A percentile compares a stretch with the other conserved stretches of the same genome.
These are phyloP conservation scores for Candida orba DNA, from an alignment of 805 yeast genomes.

Conservation along the genomic window DNA sequence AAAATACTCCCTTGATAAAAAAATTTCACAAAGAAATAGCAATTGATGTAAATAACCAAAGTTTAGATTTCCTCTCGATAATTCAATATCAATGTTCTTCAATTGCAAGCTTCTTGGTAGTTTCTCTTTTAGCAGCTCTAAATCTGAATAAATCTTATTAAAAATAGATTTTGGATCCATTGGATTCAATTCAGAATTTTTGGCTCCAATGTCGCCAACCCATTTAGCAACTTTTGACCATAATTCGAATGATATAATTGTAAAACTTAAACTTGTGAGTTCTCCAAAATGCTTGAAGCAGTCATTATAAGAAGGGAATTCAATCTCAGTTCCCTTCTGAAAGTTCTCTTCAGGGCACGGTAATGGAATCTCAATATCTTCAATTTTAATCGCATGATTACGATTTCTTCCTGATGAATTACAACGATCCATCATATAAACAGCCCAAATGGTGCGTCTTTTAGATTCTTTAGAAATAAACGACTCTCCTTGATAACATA, in stretches of 20 bases:
- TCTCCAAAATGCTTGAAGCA: slow-evolving; percentile 10
- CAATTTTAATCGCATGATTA: slow-evolving; percentile 27
- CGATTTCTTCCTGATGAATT: slow-evolving; percentile 31
- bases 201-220: slow-evolving; percentile 31
- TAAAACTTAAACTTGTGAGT: slow-evolving; percentile 25
- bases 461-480: slow-evolving; percentile 27
- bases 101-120: slow-evolving; percentile 24
- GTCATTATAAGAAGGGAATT: slow-evolving; percentile 8
- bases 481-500: slow-evolving; percentile 12
- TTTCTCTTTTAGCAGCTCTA: slow-evolving; percentile 20
- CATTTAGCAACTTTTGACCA: slow-evolving; percentile 34
- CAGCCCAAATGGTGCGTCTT: slow-evolving; percentile 34
- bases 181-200: slow-evolving; percentile 25
- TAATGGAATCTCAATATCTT: slow-evolving; percentile 26
- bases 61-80: slow-evolving; percentile 26
- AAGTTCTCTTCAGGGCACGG: slow-evolving; percentile 30
- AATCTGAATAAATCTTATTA: slow-evolving; percentile 20
- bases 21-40: slow-evolving; percentile 27
- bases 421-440: slow-evolving; percentile 36
- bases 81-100: slow-evolving; percentile 25
- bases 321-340: slow-evolving; percentile 21
- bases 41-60: slow-evolving; percentile 32
- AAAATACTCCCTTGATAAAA: slow-evolving; percentile 31
- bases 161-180: slow-evolving; percentile 26
- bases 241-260: slow-evolving; percentile 28